phyloP scores from a whole-genome alignment of 108 stramenopile species.

The Aurantiochytrium sp. region DNA sequence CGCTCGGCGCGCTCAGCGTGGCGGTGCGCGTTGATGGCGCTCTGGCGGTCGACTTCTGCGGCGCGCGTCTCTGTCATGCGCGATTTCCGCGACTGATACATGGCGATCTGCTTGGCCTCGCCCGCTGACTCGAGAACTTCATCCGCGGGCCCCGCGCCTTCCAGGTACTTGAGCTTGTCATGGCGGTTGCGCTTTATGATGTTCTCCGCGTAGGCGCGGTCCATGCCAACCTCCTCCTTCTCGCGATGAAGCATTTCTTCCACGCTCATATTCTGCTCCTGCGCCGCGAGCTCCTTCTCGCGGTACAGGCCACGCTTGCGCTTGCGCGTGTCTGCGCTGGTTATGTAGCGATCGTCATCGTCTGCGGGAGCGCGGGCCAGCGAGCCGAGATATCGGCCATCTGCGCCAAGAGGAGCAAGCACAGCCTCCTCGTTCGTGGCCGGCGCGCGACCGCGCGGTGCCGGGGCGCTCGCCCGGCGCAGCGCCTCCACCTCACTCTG shows the following conservation, averaged over 20 bases:
- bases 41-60: not conserved
- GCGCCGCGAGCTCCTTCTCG: not conserved
- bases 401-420: not conserved
- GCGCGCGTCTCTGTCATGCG: conserved; percentile 7
- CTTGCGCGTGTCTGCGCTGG: conserved; percentile 5
- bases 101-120: not conserved
- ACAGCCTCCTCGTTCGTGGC: not conserved
- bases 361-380: not conserved
- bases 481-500: not conserved
- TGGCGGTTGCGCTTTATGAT: not conserved
- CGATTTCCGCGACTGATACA: not conserved
- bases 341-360: not conserved
- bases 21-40: conserved; percentile 1
- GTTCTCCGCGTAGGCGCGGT: not conserved
- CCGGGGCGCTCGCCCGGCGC: no score
- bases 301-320: not conserved
- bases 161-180: not conserved
- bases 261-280: not conserved
- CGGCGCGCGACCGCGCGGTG: no score
- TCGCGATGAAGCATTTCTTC: not conserved
- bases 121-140: not conserved
- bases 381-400: not conserved
- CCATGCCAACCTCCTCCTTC: not conserved
- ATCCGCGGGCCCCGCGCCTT: not conserved
- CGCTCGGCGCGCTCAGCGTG: not conserved